These are phyloP conservation scores for Mycena rosella DNA, from an alignment of 768 basidiomycete species.

Conservation along the genomic window DNA sequence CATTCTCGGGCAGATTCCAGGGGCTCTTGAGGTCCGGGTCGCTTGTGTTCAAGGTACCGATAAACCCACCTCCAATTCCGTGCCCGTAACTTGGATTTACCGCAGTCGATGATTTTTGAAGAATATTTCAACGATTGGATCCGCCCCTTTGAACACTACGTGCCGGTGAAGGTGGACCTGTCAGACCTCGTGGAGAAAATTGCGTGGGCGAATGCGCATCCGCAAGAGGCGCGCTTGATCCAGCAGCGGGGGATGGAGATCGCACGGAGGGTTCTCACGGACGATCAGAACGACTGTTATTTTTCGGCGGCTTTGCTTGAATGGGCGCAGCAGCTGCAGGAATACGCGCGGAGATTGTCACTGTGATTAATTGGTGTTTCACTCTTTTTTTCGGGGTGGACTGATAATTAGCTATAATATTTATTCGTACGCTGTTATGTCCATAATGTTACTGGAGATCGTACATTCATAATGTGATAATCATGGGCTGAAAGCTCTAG, in stretches of 20 bases:
- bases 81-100: too few relatives aligned
- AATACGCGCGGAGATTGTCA: neutral
- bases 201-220: constrained; percentile 13
- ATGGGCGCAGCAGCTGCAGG: constrained; percentile 7
- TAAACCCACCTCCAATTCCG: too few relatives aligned
- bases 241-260: constrained; percentile 4
- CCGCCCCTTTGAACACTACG: constrained; percentile 11
- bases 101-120: constrained; percentile 9
- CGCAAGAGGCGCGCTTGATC: neutral
- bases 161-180: constrained; percentile 4
- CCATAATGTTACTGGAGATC: too few relatives aligned
- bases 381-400: neutral
- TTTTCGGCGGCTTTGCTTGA: constrained; percentile 1
- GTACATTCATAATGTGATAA: too few relatives aligned
- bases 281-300: constrained; percentile 24
- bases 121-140: constrained; percentile 17
- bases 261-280: neutral
- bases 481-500: neutral
- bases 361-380: neutral
- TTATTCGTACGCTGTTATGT: too few relatives aligned
- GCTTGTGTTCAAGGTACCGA: constrained; percentile 25
- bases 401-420: too few relatives aligned
- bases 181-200: constrained; percentile 11
- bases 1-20: constrained; percentile 13
- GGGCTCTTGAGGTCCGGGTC: constrained; percentile 3